Base-by-base conservation (phyloP, 768 basidiomycete genomes). In the Inosperma sp. region DNA sequence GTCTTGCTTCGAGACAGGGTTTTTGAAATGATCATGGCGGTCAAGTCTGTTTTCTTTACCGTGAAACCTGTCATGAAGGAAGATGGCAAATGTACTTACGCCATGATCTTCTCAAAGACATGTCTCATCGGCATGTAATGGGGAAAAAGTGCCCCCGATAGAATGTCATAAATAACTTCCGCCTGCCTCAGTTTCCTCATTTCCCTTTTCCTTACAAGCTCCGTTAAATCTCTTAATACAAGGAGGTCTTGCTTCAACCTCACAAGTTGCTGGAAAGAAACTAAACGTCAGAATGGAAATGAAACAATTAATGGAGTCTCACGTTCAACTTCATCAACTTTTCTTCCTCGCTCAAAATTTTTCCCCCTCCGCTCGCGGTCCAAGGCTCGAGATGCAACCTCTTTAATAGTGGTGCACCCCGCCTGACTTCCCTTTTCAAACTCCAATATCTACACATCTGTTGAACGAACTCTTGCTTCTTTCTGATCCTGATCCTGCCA, bases 341-440 rank as follows among this genome's bases (percentile, higher is more conserved):
- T 54, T 96, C 91, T 53, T 87, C 85, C 16, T 93, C 89, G 4
- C 83, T 89, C 60, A 90, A 77, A 25, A 79, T 65, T 56, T 80
- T 80, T 6, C 71, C 71, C 5, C 76, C 75, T 14, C 82, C 77
- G 34, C 78, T 82, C 3, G 91, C 90, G 1, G 94, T 97, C 96
- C 96, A 98, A 1, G 96, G 95, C 71, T 99, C 95, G 22, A 98
- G 72, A 69, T 99, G 93, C 51, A 99, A 64, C 47, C 96, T 65
- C 68, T 98, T 98, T 57, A 99, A 67, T 53, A 98, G 67, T 9
- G 96, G 95, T 7, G 96, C 96, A 4, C 96, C 96, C 33, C 95
- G 69, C 54, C 96, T 78, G 1, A 83, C 91, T 64, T 98, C 95
- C 4, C 96, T 75, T 70, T 99, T 98, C 66, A 99, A 66, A 68